A percentile compares a stretch with the other conserved stretches of the same genome.
phyloP scores from a whole-genome alignment of 768 basidiomycete genomes.

The Tulasnella sp. region DNA sequence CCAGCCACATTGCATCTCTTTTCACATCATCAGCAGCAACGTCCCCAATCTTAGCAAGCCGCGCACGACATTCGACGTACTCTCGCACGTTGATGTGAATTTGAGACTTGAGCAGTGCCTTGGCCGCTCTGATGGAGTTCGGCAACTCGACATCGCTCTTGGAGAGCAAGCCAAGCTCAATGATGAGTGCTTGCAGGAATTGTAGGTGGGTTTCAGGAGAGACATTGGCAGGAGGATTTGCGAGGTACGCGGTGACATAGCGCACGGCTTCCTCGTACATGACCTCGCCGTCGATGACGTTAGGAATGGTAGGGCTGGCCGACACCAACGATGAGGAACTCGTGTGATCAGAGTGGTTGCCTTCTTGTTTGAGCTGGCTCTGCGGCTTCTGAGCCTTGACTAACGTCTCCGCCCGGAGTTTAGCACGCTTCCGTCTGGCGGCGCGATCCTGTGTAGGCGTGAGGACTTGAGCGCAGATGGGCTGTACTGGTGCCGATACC shows the following conservation, averaged over 20 bases:
- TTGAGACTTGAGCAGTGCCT: neutral
- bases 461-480: too few relatives aligned
- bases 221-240: neutral
- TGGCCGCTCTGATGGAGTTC: neutral
- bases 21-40: neutral
- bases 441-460: too few relatives aligned
- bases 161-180: neutral
- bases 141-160: neutral
- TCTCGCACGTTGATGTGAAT: conserved; percentile 1
- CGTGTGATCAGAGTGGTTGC: too few relatives aligned
- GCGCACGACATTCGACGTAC: neutral
- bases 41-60: neutral
- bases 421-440: too few relatives aligned
- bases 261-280: neutral
- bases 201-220: neutral
- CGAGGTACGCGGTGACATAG: neutral
- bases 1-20: neutral
- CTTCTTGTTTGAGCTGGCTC: too few relatives aligned
- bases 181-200: conserved; percentile 1
- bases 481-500: too few relatives aligned
- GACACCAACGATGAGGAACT: too few relatives aligned
- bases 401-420: too few relatives aligned
- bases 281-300: neutral
- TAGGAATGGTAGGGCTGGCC: too few relatives aligned
- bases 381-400: too few relatives aligned